Percentiles rank a stretch among this genome's conserved stretches.
phyloP scores from a whole-genome alignment of 1,139 yeast genomes.

The Kodamaea sp. region DNA sequence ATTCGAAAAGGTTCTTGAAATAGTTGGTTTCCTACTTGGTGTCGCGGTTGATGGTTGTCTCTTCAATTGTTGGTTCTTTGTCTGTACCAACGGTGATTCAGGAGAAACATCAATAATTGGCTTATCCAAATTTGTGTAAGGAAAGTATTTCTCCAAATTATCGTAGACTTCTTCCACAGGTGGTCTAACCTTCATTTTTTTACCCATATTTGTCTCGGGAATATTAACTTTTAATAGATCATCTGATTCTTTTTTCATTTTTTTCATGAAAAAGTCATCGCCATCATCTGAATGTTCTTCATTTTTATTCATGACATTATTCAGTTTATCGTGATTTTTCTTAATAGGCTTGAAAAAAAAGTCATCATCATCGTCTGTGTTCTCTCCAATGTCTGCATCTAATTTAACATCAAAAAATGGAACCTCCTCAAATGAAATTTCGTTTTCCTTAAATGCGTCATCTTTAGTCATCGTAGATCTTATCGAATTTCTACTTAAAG shows the following conservation, averaged over 20 bases:
- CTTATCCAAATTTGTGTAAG: constrained; percentile 86
- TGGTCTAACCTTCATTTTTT: constrained; percentile 63
- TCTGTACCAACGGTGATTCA: constrained; percentile 40
- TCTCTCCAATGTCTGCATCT: constrained; percentile 2
- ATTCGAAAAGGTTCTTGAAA: constrained; percentile 46
- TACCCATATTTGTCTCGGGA: constrained; percentile 35
- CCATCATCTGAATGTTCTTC: constrained; percentile 14
- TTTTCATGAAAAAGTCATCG: constrained; percentile 30
- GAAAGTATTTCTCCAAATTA: constrained; percentile 88
- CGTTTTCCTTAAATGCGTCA: constrained; percentile 64
- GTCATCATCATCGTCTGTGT: constrained; percentile 22
- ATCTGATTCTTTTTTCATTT: constrained; percentile 12
- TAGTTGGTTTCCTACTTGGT: constrained; percentile 31
- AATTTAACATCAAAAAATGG: constrained; percentile 45
- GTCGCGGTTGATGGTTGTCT: not conserved
- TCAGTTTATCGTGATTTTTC: constrained; percentile 10
- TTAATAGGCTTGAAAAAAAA: constrained; percentile 29
- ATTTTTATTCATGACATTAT: constrained; percentile 14
- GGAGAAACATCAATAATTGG: constrained; percentile 86
- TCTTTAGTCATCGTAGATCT: constrained; percentile 19
- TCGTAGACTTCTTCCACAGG: constrained; percentile 92
- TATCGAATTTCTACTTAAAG: constrained; percentile 5
- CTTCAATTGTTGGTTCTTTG: constrained; percentile 3
- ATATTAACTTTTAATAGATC: constrained; percentile 1
- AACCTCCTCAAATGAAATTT: constrained; percentile 68